Evolutionary conservation across 441 rosid genomes (phyloP), one percentile per base, ranked within the genome.

Genomic region (Adansonia madagascariensis): DNA sequence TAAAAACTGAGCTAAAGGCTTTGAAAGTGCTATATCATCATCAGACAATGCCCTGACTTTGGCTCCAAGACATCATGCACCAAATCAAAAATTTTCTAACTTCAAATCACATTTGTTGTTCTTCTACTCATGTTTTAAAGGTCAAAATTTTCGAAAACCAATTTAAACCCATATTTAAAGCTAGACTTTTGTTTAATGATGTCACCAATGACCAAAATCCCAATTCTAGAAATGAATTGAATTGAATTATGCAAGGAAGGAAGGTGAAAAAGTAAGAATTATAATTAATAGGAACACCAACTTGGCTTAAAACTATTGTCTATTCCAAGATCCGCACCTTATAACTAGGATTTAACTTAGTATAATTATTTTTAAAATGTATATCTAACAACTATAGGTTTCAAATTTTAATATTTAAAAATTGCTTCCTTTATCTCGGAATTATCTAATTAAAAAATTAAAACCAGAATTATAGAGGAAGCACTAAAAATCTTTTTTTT

Each of bases 21-120:
- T 60, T 24, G 27, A 39, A 41, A 35, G 56, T 64, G 78, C 35
- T 35, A 64, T 52, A 20, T 15, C 72, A 63, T 50, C 63, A 14
- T 64, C 71, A 75, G 64, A 52, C 73, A 70, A 65, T 31, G 78
- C 27, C 73, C 41, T 18, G 12, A 64, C 78, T 76, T 75, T 41
- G 27, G 53, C 73, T 22, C 35, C 73, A 66, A 66, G 56, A 65
- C 59, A 55, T 53, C 57, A 56, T 47, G 71, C 71, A 24, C 47
- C 61, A 49, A 47, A 31, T 70, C 27, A 24, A 24, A 24, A 24
- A 24, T 24, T 24, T 24, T 24, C 27, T 24, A 24, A 24, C 27
- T 24, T 24, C 27, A 24, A 24, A 24, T 24, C 27, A 24, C 27
- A 24, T 24, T 24, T 24, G 27, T 24, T 24, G 27, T 24, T 24